A percentile compares a stretch with the other conserved stretches of the same genome.
Conservation (phyloP, 352 stramenopile species). For the Heterotrichella gracilis region DNA sequence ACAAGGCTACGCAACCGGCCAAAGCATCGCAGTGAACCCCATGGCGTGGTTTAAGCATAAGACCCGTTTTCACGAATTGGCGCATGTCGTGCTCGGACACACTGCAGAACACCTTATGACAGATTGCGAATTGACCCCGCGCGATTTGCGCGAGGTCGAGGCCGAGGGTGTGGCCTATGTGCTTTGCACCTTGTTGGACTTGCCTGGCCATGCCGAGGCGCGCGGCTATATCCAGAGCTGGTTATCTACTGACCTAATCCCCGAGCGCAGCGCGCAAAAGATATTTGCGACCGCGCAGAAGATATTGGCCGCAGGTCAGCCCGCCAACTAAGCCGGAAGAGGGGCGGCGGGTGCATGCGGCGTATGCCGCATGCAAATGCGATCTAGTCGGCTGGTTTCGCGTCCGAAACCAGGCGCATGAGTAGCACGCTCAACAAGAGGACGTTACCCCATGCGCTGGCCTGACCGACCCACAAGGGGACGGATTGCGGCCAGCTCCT, state of each 20-base stretch:
- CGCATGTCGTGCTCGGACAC: neutral
- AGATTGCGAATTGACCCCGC: neutral
- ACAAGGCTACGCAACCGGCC: neutral
- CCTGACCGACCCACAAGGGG: neutral
- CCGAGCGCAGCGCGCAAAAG: neutral
- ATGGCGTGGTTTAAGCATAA: constrained; percentile 4
- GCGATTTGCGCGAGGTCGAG: neutral
- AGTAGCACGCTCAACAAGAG: neutral
- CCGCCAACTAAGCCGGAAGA: neutral
- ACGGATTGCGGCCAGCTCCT: neutral
- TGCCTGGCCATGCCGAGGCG: neutral
- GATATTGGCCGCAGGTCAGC: neutral
- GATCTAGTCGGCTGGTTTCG: neutral
- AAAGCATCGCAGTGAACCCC: neutral
- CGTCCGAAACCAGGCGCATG: neutral
- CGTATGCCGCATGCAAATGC: neutral
- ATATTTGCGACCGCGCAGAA: neutral
- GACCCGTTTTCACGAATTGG: neutral
- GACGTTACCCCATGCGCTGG: neutral
- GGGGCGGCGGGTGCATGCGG: neutral
- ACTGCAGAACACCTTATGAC: constrained; percentile 1
- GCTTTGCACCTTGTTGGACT: neutral
- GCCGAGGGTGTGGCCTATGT: neutral
- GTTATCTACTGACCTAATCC: constrained; percentile 4
- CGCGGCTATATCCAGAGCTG: neutral